Evolutionary conservation across 768 basidiomycete genomes (phyloP).

Genomic region (Tulasnella sp.): DNA sequence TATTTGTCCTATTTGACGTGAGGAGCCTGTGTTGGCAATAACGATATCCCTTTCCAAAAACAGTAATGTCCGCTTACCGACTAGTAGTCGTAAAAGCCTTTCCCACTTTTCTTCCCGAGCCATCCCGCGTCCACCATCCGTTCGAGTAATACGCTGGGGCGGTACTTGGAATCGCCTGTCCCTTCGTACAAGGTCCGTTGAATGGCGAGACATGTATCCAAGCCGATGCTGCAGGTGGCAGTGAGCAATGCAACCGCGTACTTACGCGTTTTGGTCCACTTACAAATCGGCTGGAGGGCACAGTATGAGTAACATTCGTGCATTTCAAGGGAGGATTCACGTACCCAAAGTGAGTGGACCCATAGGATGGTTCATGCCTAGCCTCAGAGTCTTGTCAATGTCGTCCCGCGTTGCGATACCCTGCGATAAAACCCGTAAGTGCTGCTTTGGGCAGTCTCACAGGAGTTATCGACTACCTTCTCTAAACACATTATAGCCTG

Average conservation of each 20-base stretch:
- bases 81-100: conserved; percentile 84
- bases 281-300: conserved; percentile 43
- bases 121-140: conserved; percentile 96
- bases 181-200: conserved; percentile 81
- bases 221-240: conserved; percentile 57
- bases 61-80: neutral
- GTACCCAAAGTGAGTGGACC: conserved; percentile 79
- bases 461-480: conserved; percentile 41
- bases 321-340: too few relatives aligned
- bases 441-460: neutral
- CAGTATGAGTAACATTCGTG: neutral
- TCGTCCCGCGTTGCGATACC: conserved; percentile 88
- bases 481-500: conserved; percentile 89
- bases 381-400: conserved; percentile 84
- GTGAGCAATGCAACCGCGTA: neutral
- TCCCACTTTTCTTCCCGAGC: conserved; percentile 85
- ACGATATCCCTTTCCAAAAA: neutral
- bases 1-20: neutral
- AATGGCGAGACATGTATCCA: conserved; percentile 91
- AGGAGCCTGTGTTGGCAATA: neutral
- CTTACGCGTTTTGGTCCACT: too few relatives aligned
- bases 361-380: conserved; percentile 95
- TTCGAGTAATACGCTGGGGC: conserved; percentile 78
- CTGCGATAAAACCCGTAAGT: conserved; percentile 28
- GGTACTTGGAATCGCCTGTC: conserved; percentile 89